These are phyloP conservation scores for Angomonas ambiguus DNA, from an alignment of 208 protist genomes.

Conservation along the genomic window DNA sequence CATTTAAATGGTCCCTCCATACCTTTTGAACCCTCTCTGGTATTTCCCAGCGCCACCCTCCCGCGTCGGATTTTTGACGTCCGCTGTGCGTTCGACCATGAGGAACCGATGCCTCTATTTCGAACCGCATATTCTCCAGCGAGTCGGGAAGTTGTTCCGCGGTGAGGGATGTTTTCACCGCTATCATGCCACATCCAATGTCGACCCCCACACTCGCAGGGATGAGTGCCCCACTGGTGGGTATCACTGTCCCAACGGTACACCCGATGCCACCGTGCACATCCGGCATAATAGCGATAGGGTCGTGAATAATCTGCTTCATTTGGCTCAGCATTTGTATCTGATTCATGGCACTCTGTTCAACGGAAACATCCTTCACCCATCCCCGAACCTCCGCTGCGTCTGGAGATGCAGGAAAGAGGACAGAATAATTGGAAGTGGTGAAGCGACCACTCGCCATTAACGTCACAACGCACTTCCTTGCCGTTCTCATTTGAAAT, in stretches of 20 bases:
- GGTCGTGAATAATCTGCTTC: constrained; percentile 49
- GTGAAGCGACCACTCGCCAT: too few species aligned
- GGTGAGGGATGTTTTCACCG: constrained; percentile 61
- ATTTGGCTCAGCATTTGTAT: constrained; percentile 47
- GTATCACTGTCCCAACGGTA: constrained; percentile 85
- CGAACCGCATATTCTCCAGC: constrained; percentile 57
- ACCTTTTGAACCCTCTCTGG: constrained; percentile 36
- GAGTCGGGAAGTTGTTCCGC: constrained; percentile 57
- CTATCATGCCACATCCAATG: constrained; percentile 91
- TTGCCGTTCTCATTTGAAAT: background rate
- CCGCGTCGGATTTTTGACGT: constrained; percentile 39
- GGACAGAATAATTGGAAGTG: background rate
- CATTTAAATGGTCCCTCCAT: constrained; percentile 57
- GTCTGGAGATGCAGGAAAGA: constrained; percentile 10
- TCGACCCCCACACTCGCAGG: constrained; percentile 86
- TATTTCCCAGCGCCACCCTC: constrained; percentile 53
- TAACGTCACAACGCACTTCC: too few species aligned
- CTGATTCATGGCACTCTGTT: constrained; percentile 48
- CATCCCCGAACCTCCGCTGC: constrained; percentile 57
- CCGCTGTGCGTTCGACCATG: constrained; percentile 79
- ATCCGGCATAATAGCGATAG: constrained; percentile 87
- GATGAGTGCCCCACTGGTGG: constrained; percentile 73
- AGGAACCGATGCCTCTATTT: constrained; percentile 70
- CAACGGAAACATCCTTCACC: constrained; percentile 58
- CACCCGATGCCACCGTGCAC: constrained; percentile 81